A percentile compares a stretch with the other conserved stretches of the same genome.
Conservation (phyloP, 1,284 basidiomycete genomes). For the Vanrija sp. region DNA sequence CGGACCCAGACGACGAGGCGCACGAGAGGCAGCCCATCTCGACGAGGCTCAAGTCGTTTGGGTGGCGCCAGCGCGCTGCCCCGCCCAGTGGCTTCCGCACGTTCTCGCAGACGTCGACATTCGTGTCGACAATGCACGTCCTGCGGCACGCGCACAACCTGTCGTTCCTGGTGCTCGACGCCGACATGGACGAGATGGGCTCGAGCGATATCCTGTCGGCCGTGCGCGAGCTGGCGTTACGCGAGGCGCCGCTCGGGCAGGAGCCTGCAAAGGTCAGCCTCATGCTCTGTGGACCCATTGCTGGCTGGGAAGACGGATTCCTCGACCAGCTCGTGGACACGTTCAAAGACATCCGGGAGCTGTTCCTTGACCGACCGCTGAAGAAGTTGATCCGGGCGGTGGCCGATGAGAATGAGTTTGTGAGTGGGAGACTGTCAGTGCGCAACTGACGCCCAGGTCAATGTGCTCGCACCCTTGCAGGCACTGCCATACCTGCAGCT, state of each 20-base stretch:
- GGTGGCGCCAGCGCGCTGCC: conserved; percentile 41
- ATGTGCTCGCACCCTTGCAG: conserved; percentile 27
- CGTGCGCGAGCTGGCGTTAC: conserved; percentile 22
- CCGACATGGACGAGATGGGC: conserved; percentile 35
- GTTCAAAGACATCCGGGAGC: conserved; percentile 37
- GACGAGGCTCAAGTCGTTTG: conserved; percentile 35
- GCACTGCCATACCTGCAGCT: conserved; percentile 29
- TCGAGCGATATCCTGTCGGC: conserved; percentile 30
- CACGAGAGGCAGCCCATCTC: conserved; percentile 14
- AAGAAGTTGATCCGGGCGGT: conserved; percentile 22
- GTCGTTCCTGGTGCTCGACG: conserved; percentile 41
- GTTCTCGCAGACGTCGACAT: conserved; percentile 36
- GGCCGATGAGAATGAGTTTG: conserved; percentile 27
- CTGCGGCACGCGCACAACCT: conserved; percentile 34
- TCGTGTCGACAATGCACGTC: conserved; percentile 37
- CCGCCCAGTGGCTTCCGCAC: conserved; percentile 27
- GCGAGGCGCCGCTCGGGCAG: conserved; percentile 11
- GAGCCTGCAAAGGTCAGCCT: conserved; percentile 20
- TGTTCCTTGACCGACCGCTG: conserved; percentile 43
- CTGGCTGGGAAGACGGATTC: conserved; percentile 32
- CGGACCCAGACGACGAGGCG: conserved; percentile 3
- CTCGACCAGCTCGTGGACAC: conserved; percentile 29
- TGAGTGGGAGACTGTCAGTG: conserved; percentile 12
- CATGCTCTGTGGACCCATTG: conserved; percentile 44
- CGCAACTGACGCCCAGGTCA: conserved; percentile 18